A percentile compares a stretch with the other conserved stretches of the same genome.
Evolutionary conservation across 129 eudicot species (phyloP).

Genomic region (Saussurea involucrata): DNA sequence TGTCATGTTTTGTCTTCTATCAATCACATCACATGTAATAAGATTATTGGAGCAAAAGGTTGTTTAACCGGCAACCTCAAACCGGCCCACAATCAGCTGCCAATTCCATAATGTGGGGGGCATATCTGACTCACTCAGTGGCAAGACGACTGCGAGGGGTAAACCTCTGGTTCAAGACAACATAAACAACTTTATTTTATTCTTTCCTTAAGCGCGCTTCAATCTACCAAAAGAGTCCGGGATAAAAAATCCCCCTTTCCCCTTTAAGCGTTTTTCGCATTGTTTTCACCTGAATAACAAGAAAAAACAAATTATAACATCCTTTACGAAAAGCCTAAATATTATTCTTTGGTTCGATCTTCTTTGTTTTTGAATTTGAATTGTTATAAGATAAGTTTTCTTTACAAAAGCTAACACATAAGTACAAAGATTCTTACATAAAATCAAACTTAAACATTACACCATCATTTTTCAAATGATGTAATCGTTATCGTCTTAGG

Average conservation of each 20-base stretch:
- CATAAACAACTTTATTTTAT: slow-evolving; percentile 22
- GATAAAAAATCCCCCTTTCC: slow-evolving; percentile 5
- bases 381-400: slow-evolving; percentile 17
- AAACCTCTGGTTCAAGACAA: slow-evolving; percentile 18
- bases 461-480: background rate
- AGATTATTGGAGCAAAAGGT: too few relatives aligned
- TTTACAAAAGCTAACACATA: slow-evolving; percentile 17
- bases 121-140: too few relatives aligned
- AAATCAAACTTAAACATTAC: slow-evolving; percentile 16
- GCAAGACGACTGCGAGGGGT: too few relatives aligned
- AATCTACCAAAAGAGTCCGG: slow-evolving; percentile 21
- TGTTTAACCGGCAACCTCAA: too few relatives aligned
- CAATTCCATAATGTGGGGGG: too few relatives aligned
- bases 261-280: slow-evolving; percentile 24
- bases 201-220: slow-evolving; percentile 26
- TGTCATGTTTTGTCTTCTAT: background rate
- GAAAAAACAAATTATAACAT: slow-evolving; percentile 16
- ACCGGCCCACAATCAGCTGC: too few relatives aligned
- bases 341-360: slow-evolving; percentile 37
- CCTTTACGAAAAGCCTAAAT: slow-evolving; percentile 29
- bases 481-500: background rate
- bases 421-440: slow-evolving; percentile 24
- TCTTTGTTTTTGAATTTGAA: slow-evolving; percentile 34
- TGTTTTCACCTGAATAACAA: slow-evolving; percentile 15
- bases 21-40: background rate